A percentile compares a stretch with the other conserved stretches of the same genome.
These are phyloP conservation scores for Tolypocladium ophioglossoides DNA, from an alignment of 2,329 filamentous ascomycete species.

Conservation along the genomic window DNA sequence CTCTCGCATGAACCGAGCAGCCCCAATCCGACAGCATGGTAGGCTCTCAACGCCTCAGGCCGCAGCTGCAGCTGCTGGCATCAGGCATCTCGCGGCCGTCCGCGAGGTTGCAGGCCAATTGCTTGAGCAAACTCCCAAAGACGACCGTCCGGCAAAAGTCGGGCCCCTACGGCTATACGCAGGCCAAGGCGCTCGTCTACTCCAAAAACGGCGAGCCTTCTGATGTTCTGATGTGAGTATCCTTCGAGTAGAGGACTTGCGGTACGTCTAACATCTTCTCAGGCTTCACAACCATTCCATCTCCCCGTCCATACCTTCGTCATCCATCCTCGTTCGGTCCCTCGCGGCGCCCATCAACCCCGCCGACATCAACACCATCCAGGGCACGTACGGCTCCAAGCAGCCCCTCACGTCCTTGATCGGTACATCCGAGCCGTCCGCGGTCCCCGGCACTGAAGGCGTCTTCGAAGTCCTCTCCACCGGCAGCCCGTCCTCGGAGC, in stretches of 20 bases:
- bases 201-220: slow-evolving; percentile 64
- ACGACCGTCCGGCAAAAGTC: slow-evolving; percentile 37
- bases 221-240: slow-evolving; percentile 51
- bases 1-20: background rate
- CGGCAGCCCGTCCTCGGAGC: slow-evolving; percentile 41
- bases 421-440: slow-evolving; percentile 65
- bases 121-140: slow-evolving; percentile 9
- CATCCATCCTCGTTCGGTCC: slow-evolving; percentile 66
- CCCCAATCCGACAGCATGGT: slow-evolving; percentile 9
- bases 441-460: slow-evolving; percentile 82
- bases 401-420: slow-evolving; percentile 67
- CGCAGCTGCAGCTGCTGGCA: slow-evolving; percentile 9
- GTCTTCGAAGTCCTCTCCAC: slow-evolving; percentile 78
- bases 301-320: slow-evolving; percentile 57
- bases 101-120: slow-evolving; percentile 6
- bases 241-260: background rate
- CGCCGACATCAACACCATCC: slow-evolving; percentile 95
- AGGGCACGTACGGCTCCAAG: slow-evolving; percentile 87
- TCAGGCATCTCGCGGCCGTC: slow-evolving; percentile 11
- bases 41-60: slow-evolving; percentile 10
- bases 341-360: slow-evolving; percentile 92
- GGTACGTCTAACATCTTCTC: background rate
- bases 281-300: slow-evolving; percentile 68
- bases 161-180: slow-evolving; percentile 68
- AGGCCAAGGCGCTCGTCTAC: slow-evolving; percentile 74